Evolutionary conservation across 805 yeast species (phyloP).

Genomic region (Myxozyma monticola): DNA sequence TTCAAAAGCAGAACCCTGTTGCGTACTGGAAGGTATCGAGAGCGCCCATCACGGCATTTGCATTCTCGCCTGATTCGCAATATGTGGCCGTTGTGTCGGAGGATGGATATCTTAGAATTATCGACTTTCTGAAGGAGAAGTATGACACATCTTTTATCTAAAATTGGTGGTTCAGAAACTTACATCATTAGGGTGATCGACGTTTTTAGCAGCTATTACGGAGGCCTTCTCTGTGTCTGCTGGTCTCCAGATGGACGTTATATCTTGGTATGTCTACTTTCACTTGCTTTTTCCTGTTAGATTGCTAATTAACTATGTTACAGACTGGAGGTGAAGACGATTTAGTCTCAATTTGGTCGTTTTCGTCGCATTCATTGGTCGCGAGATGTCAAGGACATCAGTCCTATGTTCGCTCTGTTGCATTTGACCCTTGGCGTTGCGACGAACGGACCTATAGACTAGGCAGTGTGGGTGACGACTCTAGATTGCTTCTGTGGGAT

Average conservation of each 20-base stretch:
- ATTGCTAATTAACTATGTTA: background rate
- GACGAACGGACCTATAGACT: constrained; percentile 47
- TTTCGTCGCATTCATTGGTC: constrained; percentile 35
- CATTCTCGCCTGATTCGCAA: constrained; percentile 46
- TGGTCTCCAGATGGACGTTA: constrained; percentile 57
- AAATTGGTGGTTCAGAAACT: background rate
- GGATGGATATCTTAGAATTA: constrained; percentile 62
- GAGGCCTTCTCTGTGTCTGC: constrained; percentile 55
- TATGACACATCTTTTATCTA: background rate
- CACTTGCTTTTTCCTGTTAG: background rate
- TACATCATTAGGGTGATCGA: constrained; percentile 43
- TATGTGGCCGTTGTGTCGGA: constrained; percentile 56
- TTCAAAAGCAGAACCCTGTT: constrained; percentile 45
- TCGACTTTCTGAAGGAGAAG: constrained; percentile 50
- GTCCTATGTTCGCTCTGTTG: constrained; percentile 52
- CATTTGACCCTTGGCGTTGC: constrained; percentile 45
- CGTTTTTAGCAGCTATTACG: constrained; percentile 63
- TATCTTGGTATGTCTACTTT: constrained; percentile 26
- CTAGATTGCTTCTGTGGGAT: constrained; percentile 54
- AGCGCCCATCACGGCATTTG: constrained; percentile 54
- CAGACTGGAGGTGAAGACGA: constrained; percentile 60
- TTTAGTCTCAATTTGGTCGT: constrained; percentile 47
- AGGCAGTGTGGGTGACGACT: constrained; percentile 59
- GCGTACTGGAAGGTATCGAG: constrained; percentile 66
- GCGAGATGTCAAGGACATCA: constrained; percentile 52